Evolutionary conservation across 371 early-diverging fungal species (phyloP).

Genomic region (Cokeromyces recurvatus): DNA sequence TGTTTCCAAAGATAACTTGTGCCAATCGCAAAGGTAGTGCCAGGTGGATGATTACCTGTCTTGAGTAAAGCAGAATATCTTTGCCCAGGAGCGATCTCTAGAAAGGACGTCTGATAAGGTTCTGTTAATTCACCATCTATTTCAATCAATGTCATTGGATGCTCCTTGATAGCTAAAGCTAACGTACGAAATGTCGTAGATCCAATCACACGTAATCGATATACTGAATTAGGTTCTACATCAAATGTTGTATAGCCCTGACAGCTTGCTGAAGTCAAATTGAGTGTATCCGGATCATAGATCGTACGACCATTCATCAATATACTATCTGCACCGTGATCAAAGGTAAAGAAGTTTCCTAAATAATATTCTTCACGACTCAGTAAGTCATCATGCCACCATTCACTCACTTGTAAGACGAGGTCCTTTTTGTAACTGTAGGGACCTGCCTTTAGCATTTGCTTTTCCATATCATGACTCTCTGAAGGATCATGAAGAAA

Average conservation of each 20-base stretch:
- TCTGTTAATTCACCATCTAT: conserved; percentile 33
- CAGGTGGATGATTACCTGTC: conserved; percentile 14
- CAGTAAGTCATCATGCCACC: conserved; percentile 31
- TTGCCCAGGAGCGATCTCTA: conserved; percentile 28
- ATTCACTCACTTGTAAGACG: conserved; percentile 34
- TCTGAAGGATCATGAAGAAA: not conserved
- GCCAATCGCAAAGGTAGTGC: conserved; percentile 18
- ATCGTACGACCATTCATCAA: conserved; percentile 41
- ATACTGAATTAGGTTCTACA: conserved; percentile 30
- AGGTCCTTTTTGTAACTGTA: conserved; percentile 44
- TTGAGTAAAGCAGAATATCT: conserved; percentile 22
- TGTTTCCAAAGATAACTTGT: conserved; percentile 21
- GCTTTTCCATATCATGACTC: not conserved
- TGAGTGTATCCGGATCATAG: conserved; percentile 6
- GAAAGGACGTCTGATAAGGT: conserved; percentile 12
- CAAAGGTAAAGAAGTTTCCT: conserved; percentile 17
- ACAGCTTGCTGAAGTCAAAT: conserved; percentile 5
- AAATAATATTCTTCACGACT: conserved; percentile 20
- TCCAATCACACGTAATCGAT: conserved; percentile 42
- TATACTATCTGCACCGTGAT: conserved; percentile 31
- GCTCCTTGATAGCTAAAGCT: conserved; percentile 32
- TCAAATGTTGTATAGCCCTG: conserved; percentile 27
- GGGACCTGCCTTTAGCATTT: conserved; percentile 23
- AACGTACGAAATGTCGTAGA: conserved; percentile 24
- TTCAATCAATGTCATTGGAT: conserved; percentile 44